Evolutionary conservation across 208 protist genomes (phyloP).

Genomic region (Acanthamoeba lenticulata): DNA sequence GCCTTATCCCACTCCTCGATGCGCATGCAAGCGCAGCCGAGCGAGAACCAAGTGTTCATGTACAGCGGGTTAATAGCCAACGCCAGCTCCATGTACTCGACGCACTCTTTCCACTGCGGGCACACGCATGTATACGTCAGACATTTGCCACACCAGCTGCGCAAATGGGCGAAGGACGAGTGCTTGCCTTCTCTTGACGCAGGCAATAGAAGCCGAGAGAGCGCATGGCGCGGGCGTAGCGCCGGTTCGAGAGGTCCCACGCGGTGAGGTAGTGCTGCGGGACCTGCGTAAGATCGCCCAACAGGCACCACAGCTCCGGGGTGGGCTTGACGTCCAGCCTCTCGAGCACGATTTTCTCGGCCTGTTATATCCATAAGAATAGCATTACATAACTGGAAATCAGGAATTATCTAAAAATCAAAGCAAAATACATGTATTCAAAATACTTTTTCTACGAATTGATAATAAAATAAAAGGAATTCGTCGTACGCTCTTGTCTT

Average conservation of each 20-base stretch:
- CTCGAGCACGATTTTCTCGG: constrained; percentile 72
- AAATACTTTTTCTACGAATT: too few species aligned
- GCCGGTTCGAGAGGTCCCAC: constrained; percentile 78
- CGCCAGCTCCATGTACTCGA: constrained; percentile 64
- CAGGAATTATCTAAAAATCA: not conserved
- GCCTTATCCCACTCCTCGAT: constrained; percentile 78
- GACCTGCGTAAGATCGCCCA: constrained; percentile 80
- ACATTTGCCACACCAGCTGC: not conserved
- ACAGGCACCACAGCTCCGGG: constrained; percentile 78
- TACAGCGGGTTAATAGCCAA: constrained; percentile 82
- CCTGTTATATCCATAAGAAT: too few species aligned
- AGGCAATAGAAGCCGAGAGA: constrained; percentile 71
- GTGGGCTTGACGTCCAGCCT: constrained; percentile 69
- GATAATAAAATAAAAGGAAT: too few species aligned
- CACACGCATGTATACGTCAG: not conserved
- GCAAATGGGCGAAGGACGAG: not conserved
- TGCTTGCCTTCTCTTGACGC: constrained; percentile 59
- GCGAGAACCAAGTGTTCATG: constrained; percentile 80
- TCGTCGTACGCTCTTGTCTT: constrained; percentile 70
- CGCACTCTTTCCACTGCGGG: constrained; percentile 61
- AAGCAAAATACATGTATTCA: not conserved
- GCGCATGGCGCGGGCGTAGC: constrained; percentile 77
- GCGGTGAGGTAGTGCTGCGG: constrained; percentile 69
- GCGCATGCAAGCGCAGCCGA: constrained; percentile 80
- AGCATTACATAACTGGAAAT: too few species aligned